Conservation (phyloP, 371 early-diverging fungal species). For the Syncephalastrum sp. region DNA sequence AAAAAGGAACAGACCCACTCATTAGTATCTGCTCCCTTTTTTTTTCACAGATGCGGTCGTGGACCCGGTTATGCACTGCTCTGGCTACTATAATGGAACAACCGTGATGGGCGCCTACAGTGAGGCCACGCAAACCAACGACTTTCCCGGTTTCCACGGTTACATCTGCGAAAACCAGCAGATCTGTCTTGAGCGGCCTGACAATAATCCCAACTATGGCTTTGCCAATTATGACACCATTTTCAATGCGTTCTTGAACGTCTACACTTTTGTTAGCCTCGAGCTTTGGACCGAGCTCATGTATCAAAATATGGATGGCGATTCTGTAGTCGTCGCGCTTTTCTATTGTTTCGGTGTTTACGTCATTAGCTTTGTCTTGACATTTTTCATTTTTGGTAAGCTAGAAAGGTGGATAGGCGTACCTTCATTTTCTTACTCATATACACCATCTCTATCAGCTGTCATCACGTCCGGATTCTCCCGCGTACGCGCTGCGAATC, state of each 20-base stretch:
- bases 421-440: not conserved
- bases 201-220: slow-evolving; percentile 44
- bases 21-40: not conserved
- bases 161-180: slow-evolving; percentile 44
- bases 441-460: slow-evolving; percentile 26
- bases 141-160: slow-evolving; percentile 33
- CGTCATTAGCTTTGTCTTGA: slow-evolving; percentile 53
- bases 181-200: slow-evolving; percentile 45
- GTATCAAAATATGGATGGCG: slow-evolving; percentile 56
- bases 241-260: slow-evolving; percentile 48
- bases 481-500: slow-evolving; percentile 50
- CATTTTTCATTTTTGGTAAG: slow-evolving; percentile 57
- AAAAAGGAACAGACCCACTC: not conserved
- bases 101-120: slow-evolving; percentile 42
- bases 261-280: slow-evolving; percentile 54
- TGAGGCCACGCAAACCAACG: slow-evolving; percentile 28
- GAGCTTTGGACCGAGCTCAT: slow-evolving; percentile 60
- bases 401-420: not conserved
- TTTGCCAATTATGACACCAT: slow-evolving; percentile 55
- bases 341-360: slow-evolving; percentile 56
- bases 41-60: slow-evolving; percentile 34
- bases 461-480: slow-evolving; percentile 64
- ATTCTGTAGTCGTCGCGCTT: slow-evolving; percentile 44
- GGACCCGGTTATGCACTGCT: slow-evolving; percentile 49
- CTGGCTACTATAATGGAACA: slow-evolving; percentile 54